Evolutionary conservation across 2,329 filamentous ascomycete genomes (phyloP).

Genomic region (Colletotrichum spaethianum): DNA sequence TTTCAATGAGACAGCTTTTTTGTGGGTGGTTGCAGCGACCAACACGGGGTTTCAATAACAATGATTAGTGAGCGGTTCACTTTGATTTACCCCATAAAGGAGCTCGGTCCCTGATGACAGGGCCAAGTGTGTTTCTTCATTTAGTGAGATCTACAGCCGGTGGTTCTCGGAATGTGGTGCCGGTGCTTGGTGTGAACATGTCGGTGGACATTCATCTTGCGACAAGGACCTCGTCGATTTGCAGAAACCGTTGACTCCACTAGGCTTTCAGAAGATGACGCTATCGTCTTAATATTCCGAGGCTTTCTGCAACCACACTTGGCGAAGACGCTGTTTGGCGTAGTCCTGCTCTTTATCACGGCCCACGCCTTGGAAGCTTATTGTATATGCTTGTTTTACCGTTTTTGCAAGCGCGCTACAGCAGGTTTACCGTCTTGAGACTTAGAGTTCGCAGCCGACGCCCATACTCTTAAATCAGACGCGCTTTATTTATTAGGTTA

Average conservation of each 20-base stretch:
- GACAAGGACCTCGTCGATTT: background rate
- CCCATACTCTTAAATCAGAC: background rate
- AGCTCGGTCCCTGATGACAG: background rate
- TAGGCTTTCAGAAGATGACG: too few relatives aligned
- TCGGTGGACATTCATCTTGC: background rate
- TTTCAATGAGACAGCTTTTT: slow-evolving; percentile 12
- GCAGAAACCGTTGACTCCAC: too few relatives aligned
- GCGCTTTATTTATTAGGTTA: background rate
- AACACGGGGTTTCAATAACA: background rate
- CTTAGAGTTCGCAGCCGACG: background rate
- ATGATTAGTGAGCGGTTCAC: background rate
- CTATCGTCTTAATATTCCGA: background rate
- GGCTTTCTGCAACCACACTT: background rate
- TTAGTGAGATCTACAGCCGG: background rate
- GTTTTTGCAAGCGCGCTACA: background rate
- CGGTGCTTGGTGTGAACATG: background rate
- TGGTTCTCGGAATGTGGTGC: background rate
- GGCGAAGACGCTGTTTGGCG: background rate
- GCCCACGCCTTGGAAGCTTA: too few relatives aligned
- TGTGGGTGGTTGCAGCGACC: background rate
- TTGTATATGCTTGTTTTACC: background rate
- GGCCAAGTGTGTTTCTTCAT: background rate
- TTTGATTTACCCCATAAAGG: background rate
- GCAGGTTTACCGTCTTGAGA: background rate
- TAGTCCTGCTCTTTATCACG: background rate